Evolutionary conservation across 805 yeast genomes (phyloP), one percentile per base, ranked within the genome.

Genomic region (Wickerhamiella galacta): DNA sequence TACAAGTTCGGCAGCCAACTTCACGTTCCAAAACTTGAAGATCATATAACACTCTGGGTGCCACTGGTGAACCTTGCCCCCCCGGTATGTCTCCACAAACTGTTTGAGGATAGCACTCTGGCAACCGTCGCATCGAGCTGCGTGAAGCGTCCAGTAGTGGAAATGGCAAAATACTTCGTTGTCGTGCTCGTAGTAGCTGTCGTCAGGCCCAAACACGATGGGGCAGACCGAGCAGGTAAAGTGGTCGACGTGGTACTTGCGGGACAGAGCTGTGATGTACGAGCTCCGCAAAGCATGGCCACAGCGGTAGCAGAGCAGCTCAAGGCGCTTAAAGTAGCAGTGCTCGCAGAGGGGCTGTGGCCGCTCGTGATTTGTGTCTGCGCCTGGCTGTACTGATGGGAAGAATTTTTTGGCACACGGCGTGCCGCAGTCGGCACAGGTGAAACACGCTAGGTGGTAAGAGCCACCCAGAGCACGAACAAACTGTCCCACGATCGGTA

Each of bases 1-100:
- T 2, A 16, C 10, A 4, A 30, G 28, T 8, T 24, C 33, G 4
- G 33, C 20, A 10, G 76, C 66, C 16, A 90, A 61, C 36, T 74
- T 68, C 15, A 85, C 93, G 50, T 82, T 83, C 98, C 98, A 90
- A 48, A 82, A 85, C 54, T 85, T 85, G 60, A 79, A 85, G 30
- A 90, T 92, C 83, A 92, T 92, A 51, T 83, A 90, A 60, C 99
- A 90, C 52, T 92, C 96, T 2, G 95, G 96, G 56, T 90, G 99
- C 99, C 99, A 90, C 51, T 82, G 93, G 53, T 85, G 93, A 37
- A 79, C 76, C 44, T 75, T 68, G 16, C 95, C 95, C 32, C 95
- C 94, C 44, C 90, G 66, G 39, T 72, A 80, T 28, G 87, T 72
- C 53, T 87, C 95, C 23, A 87, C 94, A 54, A 83, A 90, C 51